Base-by-base conservation (phyloP, 2,329 filamentous ascomycete species). In the Teratosphaeria zuluensis region DNA sequence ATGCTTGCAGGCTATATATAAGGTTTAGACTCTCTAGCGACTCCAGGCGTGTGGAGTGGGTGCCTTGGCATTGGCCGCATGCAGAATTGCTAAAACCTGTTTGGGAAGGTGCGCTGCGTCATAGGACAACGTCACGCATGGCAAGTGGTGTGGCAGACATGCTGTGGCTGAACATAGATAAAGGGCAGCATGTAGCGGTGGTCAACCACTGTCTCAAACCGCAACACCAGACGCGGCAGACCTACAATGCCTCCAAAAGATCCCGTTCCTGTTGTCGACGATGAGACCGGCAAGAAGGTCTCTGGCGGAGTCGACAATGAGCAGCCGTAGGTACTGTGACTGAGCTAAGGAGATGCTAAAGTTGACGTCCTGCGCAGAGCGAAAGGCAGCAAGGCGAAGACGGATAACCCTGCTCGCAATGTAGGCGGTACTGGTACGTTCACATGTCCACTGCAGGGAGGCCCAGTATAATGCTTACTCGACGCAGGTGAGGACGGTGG, bases 401-500 rank as follows among this genome's bases (percentile, higher is more conserved):
- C 42, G 16, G 9, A 21, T n/a, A 64, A 64, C 51, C 59, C 60
- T 32, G 58, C 60, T 33, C 55, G 54, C 33, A 56, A 56, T 54
- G 62, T 64, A 19, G 62, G 62, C 57, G 62, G 62, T 31, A 48
- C 42, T n/a, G 42, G 42, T 48, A 19, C 7, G 42, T 48, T 21
- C 42, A 48, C 14, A 21, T 19, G 4, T 6, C 1, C 14, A 9
- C 42, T 48, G 8, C 16, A 48, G n/a, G 16, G 7, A 19, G 8
- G 42, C 4, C 42, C 4, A 35, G 33, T 6, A 61, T 62, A n/a
- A 21, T 19, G 42, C 42, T 48, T 14, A 48, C 42, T 19, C 4
- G 7, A 5, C 19, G 42, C 16, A 24, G 59, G 58, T 21, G 53
- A 65, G 55, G 63, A 65, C 35, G 63, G 63, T 33, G 63, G 58